Conservation (phyloP, 1,284 basidiomycete genomes). For the Trametes sp. region DNA sequence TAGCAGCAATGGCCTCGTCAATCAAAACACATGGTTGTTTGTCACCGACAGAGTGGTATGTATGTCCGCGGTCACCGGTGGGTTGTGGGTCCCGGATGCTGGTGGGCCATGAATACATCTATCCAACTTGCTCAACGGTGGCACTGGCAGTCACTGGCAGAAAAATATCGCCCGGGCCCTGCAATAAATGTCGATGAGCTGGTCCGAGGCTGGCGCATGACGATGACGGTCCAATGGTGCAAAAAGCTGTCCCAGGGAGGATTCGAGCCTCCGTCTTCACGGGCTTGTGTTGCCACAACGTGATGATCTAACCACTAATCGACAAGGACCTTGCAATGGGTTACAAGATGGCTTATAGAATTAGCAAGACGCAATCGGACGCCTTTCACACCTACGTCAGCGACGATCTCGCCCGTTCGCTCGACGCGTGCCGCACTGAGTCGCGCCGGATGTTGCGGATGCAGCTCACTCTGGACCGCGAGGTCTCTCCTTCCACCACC, state of each 20-base stretch:
- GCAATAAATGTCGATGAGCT: too few species aligned
- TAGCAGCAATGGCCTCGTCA: too few species aligned
- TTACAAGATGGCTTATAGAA: fast-evolving
- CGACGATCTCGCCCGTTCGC: conserved; percentile 5
- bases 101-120: too few species aligned
- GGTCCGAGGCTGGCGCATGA: too few species aligned
- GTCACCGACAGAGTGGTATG: too few species aligned
- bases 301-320: conserved; percentile 41
- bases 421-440: not conserved
- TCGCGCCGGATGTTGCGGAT: conserved; percentile 11
- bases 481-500: conserved; percentile 1
- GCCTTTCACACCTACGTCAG: too few species aligned
- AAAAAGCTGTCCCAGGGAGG: conserved; percentile 35
- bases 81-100: too few species aligned
- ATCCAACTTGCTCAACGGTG: too few species aligned
- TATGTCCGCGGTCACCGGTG: too few species aligned
- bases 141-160: too few species aligned
- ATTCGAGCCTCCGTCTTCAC: conserved; percentile 40
- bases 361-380: not conserved
- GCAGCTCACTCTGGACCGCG: not conserved
- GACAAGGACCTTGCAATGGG: conserved; percentile 35
- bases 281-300: conserved; percentile 34
- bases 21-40: too few species aligned
- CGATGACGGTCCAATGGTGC: not conserved
- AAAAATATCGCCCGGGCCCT: too few species aligned